Conservation (phyloP, 2,329 filamentous ascomycete species). For the Cryphonectria naterciae region DNA sequence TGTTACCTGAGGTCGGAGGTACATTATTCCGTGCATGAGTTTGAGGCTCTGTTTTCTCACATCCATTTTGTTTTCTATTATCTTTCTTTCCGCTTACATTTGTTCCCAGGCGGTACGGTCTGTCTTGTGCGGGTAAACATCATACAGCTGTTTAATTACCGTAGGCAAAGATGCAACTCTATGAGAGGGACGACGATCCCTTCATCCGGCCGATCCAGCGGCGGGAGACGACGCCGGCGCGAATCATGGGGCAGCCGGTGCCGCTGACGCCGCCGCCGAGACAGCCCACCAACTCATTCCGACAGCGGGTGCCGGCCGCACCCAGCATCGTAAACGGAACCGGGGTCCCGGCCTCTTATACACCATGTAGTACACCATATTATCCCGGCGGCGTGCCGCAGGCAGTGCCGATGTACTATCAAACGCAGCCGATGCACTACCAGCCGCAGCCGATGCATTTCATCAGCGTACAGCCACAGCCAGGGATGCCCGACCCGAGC, state of each 20-base stretch:
- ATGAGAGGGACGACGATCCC: neutral
- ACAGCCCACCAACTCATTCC: neutral
- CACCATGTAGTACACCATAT: neutral
- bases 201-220: neutral
- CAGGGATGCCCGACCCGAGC: neutral
- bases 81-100: neutral
- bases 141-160: neutral
- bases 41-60: neutral
- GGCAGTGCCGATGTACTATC: neutral
- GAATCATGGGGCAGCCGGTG: neutral
- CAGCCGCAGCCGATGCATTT: neutral
- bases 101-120: neutral
- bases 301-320: neutral
- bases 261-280: neutral
- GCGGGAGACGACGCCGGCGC: neutral
- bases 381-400: neutral
- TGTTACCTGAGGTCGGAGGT: neutral
- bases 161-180: neutral
- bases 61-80: neutral
- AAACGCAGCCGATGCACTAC: neutral
- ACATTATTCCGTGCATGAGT: neutral
- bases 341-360: neutral
- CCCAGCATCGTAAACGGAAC: neutral
- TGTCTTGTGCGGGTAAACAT: neutral
- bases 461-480: neutral